A percentile compares a stretch with the other conserved stretches of the same genome.
Evolutionary conservation across 2,329 filamentous ascomycete genomes (phyloP).

Genomic region (Mycocentrospora acerina): DNA sequence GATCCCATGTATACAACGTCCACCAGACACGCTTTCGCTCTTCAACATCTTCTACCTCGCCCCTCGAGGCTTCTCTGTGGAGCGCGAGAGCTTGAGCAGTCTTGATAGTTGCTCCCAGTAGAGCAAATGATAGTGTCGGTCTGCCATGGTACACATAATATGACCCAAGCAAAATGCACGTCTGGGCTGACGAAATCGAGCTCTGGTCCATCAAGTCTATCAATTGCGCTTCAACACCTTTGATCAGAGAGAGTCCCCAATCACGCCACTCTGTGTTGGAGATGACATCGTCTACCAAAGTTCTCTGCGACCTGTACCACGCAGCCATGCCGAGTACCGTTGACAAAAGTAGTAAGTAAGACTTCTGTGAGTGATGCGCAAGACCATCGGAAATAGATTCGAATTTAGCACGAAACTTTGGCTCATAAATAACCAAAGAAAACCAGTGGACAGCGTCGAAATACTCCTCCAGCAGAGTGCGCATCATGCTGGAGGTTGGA

Average conservation of each 20-base stretch:
- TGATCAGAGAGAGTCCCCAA: slow-evolving; percentile 19
- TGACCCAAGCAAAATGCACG: slow-evolving; percentile 44
- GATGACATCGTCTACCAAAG: slow-evolving; percentile 3
- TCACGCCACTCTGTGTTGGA: slow-evolving; percentile 12
- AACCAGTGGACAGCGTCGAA: slow-evolving; percentile 50
- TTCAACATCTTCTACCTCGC: slow-evolving; percentile 28
- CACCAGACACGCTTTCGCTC: slow-evolving; percentile 46
- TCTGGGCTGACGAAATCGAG: slow-evolving; percentile 42
- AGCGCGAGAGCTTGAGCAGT: slow-evolving; percentile 40
- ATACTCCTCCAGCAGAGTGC: slow-evolving; percentile 44
- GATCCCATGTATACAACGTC: slow-evolving; percentile 48
- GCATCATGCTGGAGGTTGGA: slow-evolving; percentile 30
- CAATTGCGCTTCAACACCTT: slow-evolving; percentile 37
- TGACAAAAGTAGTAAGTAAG: slow-evolving; percentile 42
- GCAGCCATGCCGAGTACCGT: slow-evolving; percentile 43
- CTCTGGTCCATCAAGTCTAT: slow-evolving; percentile 47
- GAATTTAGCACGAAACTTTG: slow-evolving; percentile 41
- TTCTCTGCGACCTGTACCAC: slow-evolving; percentile 41
- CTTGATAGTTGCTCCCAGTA: slow-evolving; percentile 43
- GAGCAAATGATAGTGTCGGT: slow-evolving; percentile 43
- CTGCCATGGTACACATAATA: slow-evolving; percentile 48
- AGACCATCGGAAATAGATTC: slow-evolving; percentile 36
- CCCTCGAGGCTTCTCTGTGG: slow-evolving; percentile 30
- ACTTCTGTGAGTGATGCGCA: slow-evolving; percentile 37
- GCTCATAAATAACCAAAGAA: slow-evolving; percentile 47